Conservation (phyloP, 2,329 filamentous ascomycete genomes). For the Sordariomycetes sp. region DNA sequence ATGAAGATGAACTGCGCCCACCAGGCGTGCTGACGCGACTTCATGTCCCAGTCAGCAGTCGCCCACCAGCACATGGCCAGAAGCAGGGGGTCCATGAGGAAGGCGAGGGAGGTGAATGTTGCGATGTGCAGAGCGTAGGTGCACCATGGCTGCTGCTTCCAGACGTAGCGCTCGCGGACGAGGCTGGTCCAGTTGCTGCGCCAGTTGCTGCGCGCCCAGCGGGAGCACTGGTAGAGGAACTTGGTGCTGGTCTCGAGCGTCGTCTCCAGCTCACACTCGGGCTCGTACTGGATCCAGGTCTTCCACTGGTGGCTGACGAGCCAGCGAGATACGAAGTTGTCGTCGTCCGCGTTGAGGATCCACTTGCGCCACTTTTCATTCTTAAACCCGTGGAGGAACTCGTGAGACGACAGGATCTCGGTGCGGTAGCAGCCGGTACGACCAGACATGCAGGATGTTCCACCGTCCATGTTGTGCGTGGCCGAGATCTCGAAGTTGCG, state of each 20-base stretch:
- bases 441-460: conserved; percentile 93
- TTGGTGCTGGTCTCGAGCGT: conserved; percentile 83
- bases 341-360: conserved; percentile 91
- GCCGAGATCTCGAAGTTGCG: conserved; percentile 96
- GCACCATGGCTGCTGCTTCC: conserved; percentile 87
- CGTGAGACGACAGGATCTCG: conserved; percentile 74
- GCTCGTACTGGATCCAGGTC: conserved; percentile 91
- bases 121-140: conserved; percentile 89
- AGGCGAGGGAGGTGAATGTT: conserved; percentile 82
- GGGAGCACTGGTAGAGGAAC: conserved; percentile 86
- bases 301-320: conserved; percentile 87
- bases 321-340: conserved; percentile 98
- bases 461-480: conserved; percentile 89
- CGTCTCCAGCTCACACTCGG: conserved; percentile 83
- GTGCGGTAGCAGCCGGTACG: conserved; percentile 88
- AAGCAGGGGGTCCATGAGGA: conserved; percentile 67
- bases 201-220: conserved; percentile 98
- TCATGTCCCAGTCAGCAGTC: conserved; percentile 49
- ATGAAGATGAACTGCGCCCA: conserved; percentile 63
- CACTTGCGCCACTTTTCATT: conserved; percentile 85
- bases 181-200: conserved; percentile 91
- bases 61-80: conserved; percentile 62
- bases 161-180: conserved; percentile 73
- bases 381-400: conserved; percentile 82
- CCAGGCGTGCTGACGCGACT: conserved; percentile 43